Base-by-base conservation (phyloP, 495 filamentous ascomycete genomes). In the Aspergillus baeticus region DNA sequence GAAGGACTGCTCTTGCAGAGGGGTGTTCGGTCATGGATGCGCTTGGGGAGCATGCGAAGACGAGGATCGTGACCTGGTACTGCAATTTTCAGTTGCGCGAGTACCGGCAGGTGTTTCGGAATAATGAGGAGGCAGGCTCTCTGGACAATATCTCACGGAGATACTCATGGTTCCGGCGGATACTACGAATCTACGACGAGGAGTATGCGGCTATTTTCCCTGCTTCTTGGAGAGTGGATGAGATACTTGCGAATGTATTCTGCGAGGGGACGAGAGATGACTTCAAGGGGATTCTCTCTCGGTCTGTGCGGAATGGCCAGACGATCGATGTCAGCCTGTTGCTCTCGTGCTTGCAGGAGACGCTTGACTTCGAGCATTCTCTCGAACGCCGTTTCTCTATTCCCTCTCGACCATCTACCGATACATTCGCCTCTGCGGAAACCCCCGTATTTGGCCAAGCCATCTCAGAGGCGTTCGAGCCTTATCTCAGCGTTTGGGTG, bases 391-490 rank as follows among this genome's bases (percentile, higher is more conserved):
- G 90, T 13, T 98, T 98, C 70, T 78, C 87, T 1, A 87, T 74
- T 67, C 84, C 90, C 45, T 81, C 90, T 14, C 83, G 92, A 33
- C 84, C 84, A n/a, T 97, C 92, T 35, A 91, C 95, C 34, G 94
- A 98, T 66, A 98, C 93, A 0, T 81, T 96, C 36, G 86, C 86
- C 47, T 96, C 91, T 13, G 77, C 81, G 21, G 93, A 98, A 31
- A 77, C 85, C 3, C 84, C 87, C 4, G 87, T 84, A 44, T 96
- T 96, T 68, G 88, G 91, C 38, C 92, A 95, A 52, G 87, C 90
- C 7, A 96, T 98, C 61, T 98, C 94, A 1, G 92, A 96, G 54
- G 94, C 94, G 2, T 98, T 98, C 58, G 94, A 98, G 67, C 94
- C 94, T 10, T 98, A 98, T 69, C 79, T 98, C 37, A 96, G 91